Conservation (phyloP, 208 protist genomes). For the Acanthamoeba lenticulata region DNA sequence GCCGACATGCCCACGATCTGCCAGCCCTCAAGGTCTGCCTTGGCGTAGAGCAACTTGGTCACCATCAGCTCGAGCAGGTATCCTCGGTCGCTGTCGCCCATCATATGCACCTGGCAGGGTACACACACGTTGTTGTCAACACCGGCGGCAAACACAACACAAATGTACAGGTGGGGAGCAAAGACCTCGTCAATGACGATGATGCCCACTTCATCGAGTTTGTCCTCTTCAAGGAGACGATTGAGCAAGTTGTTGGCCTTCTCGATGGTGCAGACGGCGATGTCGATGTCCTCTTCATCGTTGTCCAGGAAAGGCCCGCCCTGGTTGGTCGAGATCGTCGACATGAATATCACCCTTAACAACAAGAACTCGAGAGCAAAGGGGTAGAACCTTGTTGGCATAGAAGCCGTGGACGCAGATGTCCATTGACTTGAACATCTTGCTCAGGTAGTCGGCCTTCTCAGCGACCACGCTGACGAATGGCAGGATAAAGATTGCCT, state of each 20-base stretch:
- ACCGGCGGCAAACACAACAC: background rate
- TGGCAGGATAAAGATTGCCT: constrained; percentile 88
- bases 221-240: constrained; percentile 79
- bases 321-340: too few species aligned
- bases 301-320: background rate
- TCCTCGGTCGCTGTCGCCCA: constrained; percentile 85
- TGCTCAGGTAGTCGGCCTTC: constrained; percentile 75
- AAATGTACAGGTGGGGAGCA: too few species aligned
- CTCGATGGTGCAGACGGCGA: constrained; percentile 90
- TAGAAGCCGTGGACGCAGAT: constrained; percentile 73
- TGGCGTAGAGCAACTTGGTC: constrained; percentile 81
- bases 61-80: constrained; percentile 87
- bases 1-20: constrained; percentile 82
- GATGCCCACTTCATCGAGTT: constrained; percentile 79
- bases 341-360: background rate
- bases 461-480: constrained; percentile 88
- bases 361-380: background rate
- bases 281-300: constrained; percentile 62
- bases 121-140: background rate
- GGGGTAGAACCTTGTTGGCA: constrained; percentile 58
- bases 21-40: background rate
- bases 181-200: constrained; percentile 90
- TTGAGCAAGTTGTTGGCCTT: constrained; percentile 87
- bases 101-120: constrained; percentile 91
- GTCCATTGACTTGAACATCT: constrained; percentile 68